Base-by-base conservation (phyloP, 306 rosid genomes). In the Begonia loranthoides region DNA sequence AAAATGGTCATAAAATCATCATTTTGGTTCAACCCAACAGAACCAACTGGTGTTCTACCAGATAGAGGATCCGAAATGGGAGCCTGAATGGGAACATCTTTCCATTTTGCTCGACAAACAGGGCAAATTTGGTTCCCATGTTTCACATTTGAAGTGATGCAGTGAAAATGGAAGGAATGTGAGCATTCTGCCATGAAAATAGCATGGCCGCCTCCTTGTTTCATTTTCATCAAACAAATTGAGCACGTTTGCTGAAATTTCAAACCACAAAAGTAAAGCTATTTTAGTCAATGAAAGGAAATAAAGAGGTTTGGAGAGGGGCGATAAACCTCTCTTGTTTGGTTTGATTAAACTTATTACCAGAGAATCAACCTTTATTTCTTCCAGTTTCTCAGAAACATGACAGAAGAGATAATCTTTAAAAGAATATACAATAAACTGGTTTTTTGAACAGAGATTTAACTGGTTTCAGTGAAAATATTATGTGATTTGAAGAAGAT, bases 51-150 rank as follows among this genome's bases (percentile, higher is more conserved):
- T 38, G 63, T 73, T 67, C 94, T 79, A 45, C 69, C 72, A 0
- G 64, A 82, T 7, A 73, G 54, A 66, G 92, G 68, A 62, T 66
- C 82, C 68, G 73, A 55, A 48, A 52, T 65, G 47, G 99, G 83
- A 34, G 81, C 88, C 9, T 72, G 78, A 5, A 78, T 67, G 9
- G 99, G 99, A 50, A 90, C 74, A 71, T 90, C 99, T 73, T 80
- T 90, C 99, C 99, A 90, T 64, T 80, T 83, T 17, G 99, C 94
- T 58, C 99, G 74, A 61, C 99, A 90, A 53, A 90, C 94, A 6
- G 99, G 99, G 67, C 99, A 90, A 55, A 90, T 60, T 70, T 78
- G 94, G 70, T 90, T 90, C 59, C 99, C 99, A 13, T 82, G 95
- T 67, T 80, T 90, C 47, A 86, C 94, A 49, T 80, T 90, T n/a